A percentile compares a stretch with the other conserved stretches of the same genome.
Evolutionary conservation across 148 eudicot genomes (phyloP).

Genomic region (Dianthus caryophyllus): DNA sequence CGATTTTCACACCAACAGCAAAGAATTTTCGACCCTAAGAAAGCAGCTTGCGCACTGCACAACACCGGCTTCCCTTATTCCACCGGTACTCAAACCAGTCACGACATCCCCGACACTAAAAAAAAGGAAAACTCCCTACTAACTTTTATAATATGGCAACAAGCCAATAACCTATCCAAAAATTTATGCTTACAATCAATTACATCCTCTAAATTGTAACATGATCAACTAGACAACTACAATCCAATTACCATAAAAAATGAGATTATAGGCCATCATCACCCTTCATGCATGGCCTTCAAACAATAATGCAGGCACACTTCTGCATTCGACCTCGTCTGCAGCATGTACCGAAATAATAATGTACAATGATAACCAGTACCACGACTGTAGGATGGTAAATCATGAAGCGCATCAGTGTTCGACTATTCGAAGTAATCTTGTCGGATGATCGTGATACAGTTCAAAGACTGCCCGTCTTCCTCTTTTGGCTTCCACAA

Average conservation of each 20-base stretch:
- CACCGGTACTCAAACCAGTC: too few species aligned
- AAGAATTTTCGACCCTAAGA: too few species aligned
- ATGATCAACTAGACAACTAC: too few species aligned
- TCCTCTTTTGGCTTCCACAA: conserved; percentile 40
- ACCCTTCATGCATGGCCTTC: background rate
- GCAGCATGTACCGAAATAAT: conserved; percentile 8
- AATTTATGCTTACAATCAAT: background rate
- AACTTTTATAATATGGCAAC: background rate
- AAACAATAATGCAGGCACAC: background rate
- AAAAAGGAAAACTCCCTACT: background rate
- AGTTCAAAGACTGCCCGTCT: conserved; percentile 28
- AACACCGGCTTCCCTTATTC: too few species aligned
- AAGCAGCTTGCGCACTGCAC: too few species aligned
- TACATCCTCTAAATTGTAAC: background rate
- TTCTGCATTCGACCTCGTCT: conserved; percentile 3
- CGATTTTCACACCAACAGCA: too few species aligned
- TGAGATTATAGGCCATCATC: too few species aligned
- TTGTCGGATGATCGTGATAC: conserved; percentile 33
- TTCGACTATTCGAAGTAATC: conserved; percentile 37
- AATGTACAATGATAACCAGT: conserved; percentile 6
- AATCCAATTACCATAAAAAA: background rate
- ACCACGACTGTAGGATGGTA: background rate
- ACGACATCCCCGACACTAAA: background rate
- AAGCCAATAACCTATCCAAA: background rate
- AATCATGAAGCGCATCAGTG: background rate